A percentile compares a stretch with the other conserved stretches of the same genome.
Evolutionary conservation across 1,139 yeast species (phyloP).

Genomic region (Yamadazyma songkhlaensis): DNA sequence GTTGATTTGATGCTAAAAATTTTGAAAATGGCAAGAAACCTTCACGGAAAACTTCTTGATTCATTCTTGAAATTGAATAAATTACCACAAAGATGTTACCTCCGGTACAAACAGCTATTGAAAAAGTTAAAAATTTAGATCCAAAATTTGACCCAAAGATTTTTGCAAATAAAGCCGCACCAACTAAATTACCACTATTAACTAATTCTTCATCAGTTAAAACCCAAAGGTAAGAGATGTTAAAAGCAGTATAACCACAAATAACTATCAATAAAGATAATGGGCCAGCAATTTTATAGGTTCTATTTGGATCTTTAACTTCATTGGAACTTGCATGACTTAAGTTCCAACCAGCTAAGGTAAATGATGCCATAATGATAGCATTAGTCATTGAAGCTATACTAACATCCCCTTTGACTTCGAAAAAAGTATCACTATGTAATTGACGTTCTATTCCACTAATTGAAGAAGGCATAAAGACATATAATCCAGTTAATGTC

Average conservation of each 20-base stretch:
- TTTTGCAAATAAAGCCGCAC: slow-evolving; percentile 55
- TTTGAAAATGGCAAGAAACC: slow-evolving; percentile 56
- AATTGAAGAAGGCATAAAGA: slow-evolving; percentile 39
- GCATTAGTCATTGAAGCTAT: slow-evolving; percentile 53
- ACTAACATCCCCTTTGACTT: slow-evolving; percentile 27
- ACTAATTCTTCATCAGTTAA: slow-evolving; percentile 53
- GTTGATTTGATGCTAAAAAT: slow-evolving; percentile 55
- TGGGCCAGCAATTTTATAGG: slow-evolving; percentile 62
- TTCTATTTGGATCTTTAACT: slow-evolving; percentile 54
- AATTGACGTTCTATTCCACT: slow-evolving; percentile 43
- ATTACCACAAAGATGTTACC: slow-evolving; percentile 64
- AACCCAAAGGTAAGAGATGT: slow-evolving; percentile 54
- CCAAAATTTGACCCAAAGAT: slow-evolving; percentile 54
- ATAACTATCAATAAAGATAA: slow-evolving; percentile 47
- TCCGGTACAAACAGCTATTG: slow-evolving; percentile 58
- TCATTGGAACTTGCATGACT: slow-evolving; percentile 64
- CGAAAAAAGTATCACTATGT: slow-evolving; percentile 30
- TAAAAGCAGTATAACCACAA: slow-evolving; percentile 51
- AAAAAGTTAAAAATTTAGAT: slow-evolving; percentile 49
- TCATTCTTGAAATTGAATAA: slow-evolving; percentile 58
- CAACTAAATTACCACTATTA: slow-evolving; percentile 55
- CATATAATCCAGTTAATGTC: slow-evolving; percentile 50
- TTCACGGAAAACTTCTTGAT: slow-evolving; percentile 63
- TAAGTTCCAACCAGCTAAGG: slow-evolving; percentile 63
- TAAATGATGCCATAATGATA: slow-evolving; percentile 56